Base-by-base conservation (phyloP, 2,329 filamentous ascomycete genomes). In the Penicillium rolfsii region DNA sequence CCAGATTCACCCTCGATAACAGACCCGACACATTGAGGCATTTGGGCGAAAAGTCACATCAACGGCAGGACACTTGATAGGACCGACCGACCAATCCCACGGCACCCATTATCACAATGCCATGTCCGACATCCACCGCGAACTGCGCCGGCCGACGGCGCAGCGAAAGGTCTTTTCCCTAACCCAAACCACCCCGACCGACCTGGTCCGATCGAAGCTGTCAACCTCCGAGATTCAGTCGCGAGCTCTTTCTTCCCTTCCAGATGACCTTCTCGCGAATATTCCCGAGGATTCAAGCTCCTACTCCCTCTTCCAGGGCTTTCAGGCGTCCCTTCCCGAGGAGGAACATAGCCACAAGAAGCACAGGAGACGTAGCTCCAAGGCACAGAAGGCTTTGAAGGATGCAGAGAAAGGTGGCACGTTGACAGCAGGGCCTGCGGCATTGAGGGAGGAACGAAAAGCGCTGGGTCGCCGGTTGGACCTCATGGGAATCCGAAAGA, bases 281-380 rank as follows among this genome's bases (percentile, higher is more conserved):
- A 94, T 97, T 54, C 95, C 95, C 68, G 92, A 96, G 62, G 85
- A 89, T 73, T 88, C 89, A 24, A 96, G 91, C 77, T 83, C 88
- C 16, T 99, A 96, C 80, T 97, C 93, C 43, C 83, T 99, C 48
- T 98, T 99, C 76, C 91, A 99, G 77, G 95, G 95, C 67, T 99
- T 99, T 77, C 89, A 96, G 79, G 95, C 94, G 52, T 93, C 88
- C 65, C 83, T 97, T 64, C 93, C 93, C 2, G 90, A 95, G 59
- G 79, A 83, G 52, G 81, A 80, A 57, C 76, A 73, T 56, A 86
- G 89, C 64, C 86, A 85, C 67, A 88, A 89, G 74, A 91, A 89
- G 74, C 86, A 85, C 66, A 80, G 88, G 55, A 85, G 91, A 68
- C 87, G 87, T 63, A 85, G 87, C 45, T 91, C 91, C 7, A 86